phyloP scores from a whole-genome alignment of 2,329 filamentous ascomycete species.

The Trichophyton verrucosum region DNA sequence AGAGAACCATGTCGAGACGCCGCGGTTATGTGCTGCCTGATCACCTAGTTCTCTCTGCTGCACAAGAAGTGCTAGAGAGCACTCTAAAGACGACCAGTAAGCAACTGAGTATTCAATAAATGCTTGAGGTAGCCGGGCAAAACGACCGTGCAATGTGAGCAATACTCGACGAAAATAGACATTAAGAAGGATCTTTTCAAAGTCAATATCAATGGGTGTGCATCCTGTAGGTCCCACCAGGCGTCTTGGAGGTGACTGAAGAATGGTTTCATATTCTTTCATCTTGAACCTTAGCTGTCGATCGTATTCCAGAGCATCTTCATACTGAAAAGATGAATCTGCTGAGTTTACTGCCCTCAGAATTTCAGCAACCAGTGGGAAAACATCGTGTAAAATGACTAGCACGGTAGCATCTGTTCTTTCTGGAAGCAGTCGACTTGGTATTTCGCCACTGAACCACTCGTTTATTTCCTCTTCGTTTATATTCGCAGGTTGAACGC shows the following conservation, averaged over 20 bases:
- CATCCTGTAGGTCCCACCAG: background rate
- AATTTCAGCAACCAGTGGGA: constrained; percentile 11
- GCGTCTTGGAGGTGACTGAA: background rate
- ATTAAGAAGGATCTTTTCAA: background rate
- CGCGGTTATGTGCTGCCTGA: constrained; percentile 4
- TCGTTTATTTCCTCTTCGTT: constrained; percentile 29
- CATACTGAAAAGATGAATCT: constrained; percentile 9
- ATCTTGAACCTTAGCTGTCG: constrained; percentile 8
- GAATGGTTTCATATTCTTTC: background rate
- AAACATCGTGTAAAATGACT: constrained; percentile 5
- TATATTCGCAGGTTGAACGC: constrained; percentile 27
- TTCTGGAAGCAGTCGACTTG: background rate
- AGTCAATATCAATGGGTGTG: background rate
- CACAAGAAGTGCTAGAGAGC: constrained; percentile 20
- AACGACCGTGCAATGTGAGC: constrained; percentile 19
- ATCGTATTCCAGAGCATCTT: constrained; percentile 11
- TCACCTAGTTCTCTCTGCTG: constrained; percentile 19
- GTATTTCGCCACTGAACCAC: background rate
- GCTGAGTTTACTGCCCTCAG: constrained; percentile 13
- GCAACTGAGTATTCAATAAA: constrained; percentile 17
- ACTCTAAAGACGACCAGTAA: constrained; percentile 24
- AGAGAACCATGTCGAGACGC: constrained; percentile 12
- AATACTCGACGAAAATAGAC: constrained; percentile 20
- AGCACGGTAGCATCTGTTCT: constrained; percentile 1
- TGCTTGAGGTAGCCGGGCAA: constrained; percentile 17